Evolutionary conservation across 768 basidiomycete species (phyloP).

Genomic region (Podaxis rugospora): DNA sequence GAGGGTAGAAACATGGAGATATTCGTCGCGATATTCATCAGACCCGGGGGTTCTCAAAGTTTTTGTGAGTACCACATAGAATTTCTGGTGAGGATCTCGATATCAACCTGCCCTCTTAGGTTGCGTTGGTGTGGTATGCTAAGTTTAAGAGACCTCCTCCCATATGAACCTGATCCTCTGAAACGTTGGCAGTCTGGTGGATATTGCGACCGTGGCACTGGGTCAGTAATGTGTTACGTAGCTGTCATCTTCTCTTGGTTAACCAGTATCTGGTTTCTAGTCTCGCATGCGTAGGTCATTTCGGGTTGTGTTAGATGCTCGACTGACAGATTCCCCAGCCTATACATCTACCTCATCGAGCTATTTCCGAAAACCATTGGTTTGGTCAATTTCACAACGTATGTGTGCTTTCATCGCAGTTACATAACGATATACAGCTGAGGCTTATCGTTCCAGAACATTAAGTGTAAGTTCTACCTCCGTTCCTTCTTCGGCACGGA

Average conservation of each 20-base stretch:
- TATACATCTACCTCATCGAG: constrained; percentile 21
- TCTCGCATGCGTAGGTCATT: constrained; percentile 15
- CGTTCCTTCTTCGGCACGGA: neutral
- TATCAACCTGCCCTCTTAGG: constrained; percentile 5
- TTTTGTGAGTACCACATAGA: constrained; percentile 14
- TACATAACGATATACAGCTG: neutral
- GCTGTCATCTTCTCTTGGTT: neutral
- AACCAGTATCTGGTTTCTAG: neutral
- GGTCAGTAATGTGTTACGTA: neutral
- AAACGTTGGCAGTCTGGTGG: neutral
- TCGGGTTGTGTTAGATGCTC: neutral
- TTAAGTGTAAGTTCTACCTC: neutral
- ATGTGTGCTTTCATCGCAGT: neutral
- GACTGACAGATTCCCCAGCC: constrained; percentile 9
- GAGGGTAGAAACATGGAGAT: constrained; percentile 23
- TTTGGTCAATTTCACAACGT: constrained; percentile 18
- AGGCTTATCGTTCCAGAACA: neutral
- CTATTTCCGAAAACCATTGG: constrained; percentile 20
- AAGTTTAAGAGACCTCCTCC: neutral
- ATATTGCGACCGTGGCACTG: neutral
- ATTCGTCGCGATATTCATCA: constrained; percentile 20
- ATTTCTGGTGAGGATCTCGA: neutral
- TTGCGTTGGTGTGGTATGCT: constrained; percentile 13
- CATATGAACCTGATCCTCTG: neutral
- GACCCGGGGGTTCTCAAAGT: constrained; percentile 12